Evolutionary conservation across 2,329 filamentous ascomycete genomes (phyloP).

Genomic region (Blumeriella jaapii): DNA sequence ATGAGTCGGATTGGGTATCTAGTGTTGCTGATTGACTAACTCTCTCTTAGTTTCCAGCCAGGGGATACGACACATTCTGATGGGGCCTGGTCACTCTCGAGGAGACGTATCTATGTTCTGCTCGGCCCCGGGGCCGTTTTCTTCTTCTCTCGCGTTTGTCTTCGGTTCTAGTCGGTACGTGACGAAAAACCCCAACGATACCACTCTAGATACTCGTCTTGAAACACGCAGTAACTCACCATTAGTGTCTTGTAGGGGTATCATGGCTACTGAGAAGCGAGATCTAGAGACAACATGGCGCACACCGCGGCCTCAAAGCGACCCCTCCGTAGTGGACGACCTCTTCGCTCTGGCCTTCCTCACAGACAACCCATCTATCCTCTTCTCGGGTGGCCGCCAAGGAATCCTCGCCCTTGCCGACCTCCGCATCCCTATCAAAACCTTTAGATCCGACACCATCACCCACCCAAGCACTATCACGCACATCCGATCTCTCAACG

Average conservation of each 20-base stretch:
- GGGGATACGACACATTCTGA: background rate
- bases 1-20: no score
- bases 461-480: conserved; percentile 32
- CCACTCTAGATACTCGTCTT: no score
- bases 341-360: conserved; percentile 41
- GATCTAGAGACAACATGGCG: conserved; percentile 11
- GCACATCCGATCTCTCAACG: conserved; percentile 38
- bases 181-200: conserved; percentile 1
- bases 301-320: conserved; percentile 7
- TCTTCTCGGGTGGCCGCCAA: conserved; percentile 41
- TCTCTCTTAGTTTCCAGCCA: background rate
- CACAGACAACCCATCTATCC: conserved; percentile 31
- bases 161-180: conserved; percentile 33
- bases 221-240: no score
- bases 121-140: conserved; percentile 32
- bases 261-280: conserved; percentile 29
- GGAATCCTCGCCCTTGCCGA: conserved; percentile 31
- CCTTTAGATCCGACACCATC: conserved; percentile 16
- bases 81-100: conserved; percentile 13
- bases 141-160: conserved; percentile 33
- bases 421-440: conserved; percentile 22
- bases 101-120: conserved; percentile 27
- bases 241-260: no score
- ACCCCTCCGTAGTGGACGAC: conserved; percentile 25
- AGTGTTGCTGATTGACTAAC: background rate